Evolutionary conservation across 345 rosid genomes (phyloP), one percentile per base, ranked within the genome.

Genomic region (Hevea brasiliensis): DNA sequence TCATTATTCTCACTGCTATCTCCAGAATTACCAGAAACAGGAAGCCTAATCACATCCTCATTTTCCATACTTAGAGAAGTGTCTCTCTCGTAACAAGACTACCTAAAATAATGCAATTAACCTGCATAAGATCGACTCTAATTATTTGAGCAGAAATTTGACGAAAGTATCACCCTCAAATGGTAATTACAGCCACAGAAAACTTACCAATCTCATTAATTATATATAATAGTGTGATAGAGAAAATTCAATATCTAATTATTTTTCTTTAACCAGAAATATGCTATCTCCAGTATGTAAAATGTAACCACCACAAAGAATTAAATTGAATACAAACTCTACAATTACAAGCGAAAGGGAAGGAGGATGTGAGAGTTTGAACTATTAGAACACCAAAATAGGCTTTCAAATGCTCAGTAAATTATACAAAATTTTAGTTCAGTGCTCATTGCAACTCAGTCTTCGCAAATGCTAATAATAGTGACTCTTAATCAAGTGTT

Each of bases 21-120:
- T 35, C 68, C 70, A 73, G 74, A 83, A 79, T 74, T 65, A 8
- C 71, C 56, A 50, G 86, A 77, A 67, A 76, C 79, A 53, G 84
- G 75, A 48, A 76, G 82, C 59, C 67, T 55, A 13, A 80, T 77
- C 35, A 80, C 20, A 57, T 85, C 86, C 65, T 74, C 87, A 23
- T 84, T 70, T 74, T 89, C 90, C 97, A 89, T 90, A 48, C 20
- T 61, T 27, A 29, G 66, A 67, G 57, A 80, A 67, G 1, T 8
- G 40, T 32, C 68, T 4, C 32, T 42, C 72, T 14, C 55, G 17
- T 42, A 72, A 54, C 66, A 76, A 44, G 63, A 44, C 78, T 26
- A 55, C 62, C 66, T 60, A 61, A 64, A 55, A 20, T 60, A 42
- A 20, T 32, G 42, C 72, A 62, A 35, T 21, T 37, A 67, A 26